Evolutionary conservation across 345 rosid genomes (phyloP), one percentile per base, ranked within the genome.

Genomic region (Capsella bursapastoris): DNA sequence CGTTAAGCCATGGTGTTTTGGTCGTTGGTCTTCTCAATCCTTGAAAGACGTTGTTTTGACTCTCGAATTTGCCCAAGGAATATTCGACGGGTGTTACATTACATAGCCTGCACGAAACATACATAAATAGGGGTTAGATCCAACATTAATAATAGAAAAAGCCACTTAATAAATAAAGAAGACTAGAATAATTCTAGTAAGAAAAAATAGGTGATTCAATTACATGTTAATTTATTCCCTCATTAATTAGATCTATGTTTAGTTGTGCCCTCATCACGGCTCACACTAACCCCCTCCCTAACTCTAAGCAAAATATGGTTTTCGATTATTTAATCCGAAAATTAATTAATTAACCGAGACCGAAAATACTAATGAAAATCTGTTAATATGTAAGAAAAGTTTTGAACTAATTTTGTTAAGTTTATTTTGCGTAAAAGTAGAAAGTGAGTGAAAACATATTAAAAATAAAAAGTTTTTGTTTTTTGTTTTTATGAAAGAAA

Each of bases 81-180:
- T 62, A 72, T 62, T 62, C 68, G 4, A 15, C 8, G 27, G 53
- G 60, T 63, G 59, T 70, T 70, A 72, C 63, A 52, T 52, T 58
- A 72, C 63, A 63, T 53, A 63, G 62, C 43, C 69, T 22, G 25
- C 37, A 43, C 53, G 34, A 72, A 64, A 53, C 55, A 53, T 55
- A 22, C 25, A 22, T 22, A 22, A 22, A 22, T 22, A 44, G 18
- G 69, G 29, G 47, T 63, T 64, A 55, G 48, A 64, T 73, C 49
- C 47, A 64, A 64, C 48, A 32, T 40, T 15, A 28, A 11, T 50
- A 48, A 61, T 22, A 22, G 25, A 0, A 18, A 22, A 2, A 59
- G 45, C 65, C 16, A 61, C n/a, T 11, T 18, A 7, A 3, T 38
- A 61, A 12, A 11, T 37, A 41, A 11, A 37, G 5, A 72, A 34